Evolutionary conservation across 2,329 filamentous ascomycete species (phyloP).

Genomic region (Xylaria sp.): DNA sequence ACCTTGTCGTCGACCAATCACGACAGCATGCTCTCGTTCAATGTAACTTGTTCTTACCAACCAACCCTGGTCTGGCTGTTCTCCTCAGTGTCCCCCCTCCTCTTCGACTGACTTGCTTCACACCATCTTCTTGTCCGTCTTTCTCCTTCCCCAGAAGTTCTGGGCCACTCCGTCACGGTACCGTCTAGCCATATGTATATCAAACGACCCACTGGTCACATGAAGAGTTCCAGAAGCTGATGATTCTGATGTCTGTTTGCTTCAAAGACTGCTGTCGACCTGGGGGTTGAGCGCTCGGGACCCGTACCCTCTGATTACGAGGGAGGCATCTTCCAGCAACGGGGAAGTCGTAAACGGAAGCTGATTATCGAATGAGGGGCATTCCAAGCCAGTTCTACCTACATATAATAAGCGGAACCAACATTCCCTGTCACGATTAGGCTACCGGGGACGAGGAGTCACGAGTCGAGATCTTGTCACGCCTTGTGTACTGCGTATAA

Average conservation of each 20-base stretch:
- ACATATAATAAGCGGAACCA: constrained; percentile 26
- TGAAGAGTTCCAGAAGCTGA: constrained; percentile 31
- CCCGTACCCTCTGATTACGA: constrained; percentile 21
- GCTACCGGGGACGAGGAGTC: constrained; percentile 21
- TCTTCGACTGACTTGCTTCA: constrained; percentile 28
- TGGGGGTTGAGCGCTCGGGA: constrained; percentile 19
- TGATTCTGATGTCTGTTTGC: constrained; percentile 18
- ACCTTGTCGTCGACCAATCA: constrained; percentile 30
- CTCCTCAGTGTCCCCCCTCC: constrained; percentile 29
- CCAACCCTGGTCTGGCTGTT: constrained; percentile 21
- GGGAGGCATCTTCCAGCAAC: constrained; percentile 9
- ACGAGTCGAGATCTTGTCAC: constrained; percentile 19
- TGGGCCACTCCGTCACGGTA: constrained; percentile 30
- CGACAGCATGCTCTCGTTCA: constrained; percentile 11
- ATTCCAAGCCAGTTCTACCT: constrained; percentile 20
- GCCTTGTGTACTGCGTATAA: constrained; percentile 15
- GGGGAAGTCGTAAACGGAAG: constrained; percentile 30
- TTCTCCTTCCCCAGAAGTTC: constrained; percentile 37
- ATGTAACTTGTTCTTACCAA: constrained; percentile 11
- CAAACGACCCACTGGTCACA: constrained; percentile 39
- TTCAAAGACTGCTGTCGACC: constrained; percentile 15
- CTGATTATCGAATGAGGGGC: constrained; percentile 27
- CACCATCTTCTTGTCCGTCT: constrained; percentile 38
- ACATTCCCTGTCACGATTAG: constrained; percentile 24
- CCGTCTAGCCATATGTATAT: constrained; percentile 26